Evolutionary conservation across 2,329 filamentous ascomycete species (phyloP), one percentile per base, ranked within the genome.

Genomic region (Trichoderma sp.): DNA sequence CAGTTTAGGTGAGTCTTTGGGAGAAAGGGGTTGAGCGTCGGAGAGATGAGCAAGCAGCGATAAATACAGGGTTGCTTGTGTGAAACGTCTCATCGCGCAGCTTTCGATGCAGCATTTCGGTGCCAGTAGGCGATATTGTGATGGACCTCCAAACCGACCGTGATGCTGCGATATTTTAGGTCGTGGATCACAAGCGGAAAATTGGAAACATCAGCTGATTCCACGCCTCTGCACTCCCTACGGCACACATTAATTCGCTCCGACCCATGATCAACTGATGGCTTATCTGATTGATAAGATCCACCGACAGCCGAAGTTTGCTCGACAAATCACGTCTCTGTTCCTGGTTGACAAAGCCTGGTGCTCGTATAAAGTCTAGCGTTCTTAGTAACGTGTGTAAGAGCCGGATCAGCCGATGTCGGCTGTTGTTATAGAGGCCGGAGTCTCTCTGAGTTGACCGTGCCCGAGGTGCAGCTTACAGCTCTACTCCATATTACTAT

Each of bases 231-330:
- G 41, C 33, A 24, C 21, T 60, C 45, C 62, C 27, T 66, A 45
- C 35, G 59, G 35, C 50, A 21, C 9, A 38, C 31, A 63, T 60
- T 72, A 63, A 53, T 65, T 14, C 38, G 71, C 45, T 33, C 62
- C 62, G 71, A 41, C 31, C 50, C 45, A 67, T 66, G 62, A 74
- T 59, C 31, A 73, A 33, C 60, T 50, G 41, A 73, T 45, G n/a
- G 24, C 63, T 67, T 74, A 60, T 59, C 63, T 60, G 71, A 74
- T 74, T 74, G 71, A 74, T 74, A 74, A 74, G 71, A 74, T 74
- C 71, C 71, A 67, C 71, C 38, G 29, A 73, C 71, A 50, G 29
- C 59, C 29, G 38, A 45, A 31, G 12, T 31, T 50, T 24, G 33
- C 29, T 72, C 14, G 29, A 45, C 59, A n/a, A 35, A 33, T 64